These are phyloP conservation scores for Mediolabrus comicus DNA, from an alignment of 108 stramenopile genomes.

Conservation along the genomic window DNA sequence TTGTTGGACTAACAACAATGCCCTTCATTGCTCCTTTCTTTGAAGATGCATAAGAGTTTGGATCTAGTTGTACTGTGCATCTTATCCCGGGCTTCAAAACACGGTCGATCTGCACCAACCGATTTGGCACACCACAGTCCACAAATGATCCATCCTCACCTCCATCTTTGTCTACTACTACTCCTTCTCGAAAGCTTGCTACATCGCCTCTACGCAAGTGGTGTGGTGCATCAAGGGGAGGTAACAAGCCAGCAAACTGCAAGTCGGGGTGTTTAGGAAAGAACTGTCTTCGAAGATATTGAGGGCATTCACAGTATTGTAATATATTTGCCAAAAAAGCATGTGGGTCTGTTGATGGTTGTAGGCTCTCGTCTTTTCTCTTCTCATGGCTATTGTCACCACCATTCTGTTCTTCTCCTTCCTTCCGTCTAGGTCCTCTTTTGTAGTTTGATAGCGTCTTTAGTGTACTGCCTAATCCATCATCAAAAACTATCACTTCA, in stretches of 20 bases:
- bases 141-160: slow-evolving; percentile 60
- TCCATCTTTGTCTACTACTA: slow-evolving; percentile 64
- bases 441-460: slow-evolving; percentile 37
- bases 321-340: slow-evolving; percentile 93
- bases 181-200: slow-evolving; percentile 89
- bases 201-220: slow-evolving; percentile 91
- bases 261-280: slow-evolving; percentile 96
- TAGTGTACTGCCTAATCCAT: slow-evolving; percentile 57
- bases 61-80: slow-evolving; percentile 86
- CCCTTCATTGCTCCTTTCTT: slow-evolving; percentile 56
- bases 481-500: slow-evolving; percentile 96
- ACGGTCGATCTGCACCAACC: slow-evolving; percentile 78
- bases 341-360: slow-evolving; percentile 76
- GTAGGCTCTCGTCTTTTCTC: not conserved
- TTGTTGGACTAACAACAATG: slow-evolving; percentile 77
- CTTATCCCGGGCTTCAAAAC: slow-evolving; percentile 79
- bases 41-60: slow-evolving; percentile 45
- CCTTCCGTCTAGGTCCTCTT: slow-evolving; percentile 20
- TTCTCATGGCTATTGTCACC: slow-evolving; percentile 6
- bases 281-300: slow-evolving; percentile 88
- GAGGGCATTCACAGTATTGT: slow-evolving; percentile 94
- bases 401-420: slow-evolving; percentile 1
- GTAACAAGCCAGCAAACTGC: slow-evolving; percentile 92
- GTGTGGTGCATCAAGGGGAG: slow-evolving; percentile 97
- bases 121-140: slow-evolving; percentile 82